Conservation (phyloP, 2,329 filamentous ascomycete genomes). For the Myotisia sp. region DNA sequence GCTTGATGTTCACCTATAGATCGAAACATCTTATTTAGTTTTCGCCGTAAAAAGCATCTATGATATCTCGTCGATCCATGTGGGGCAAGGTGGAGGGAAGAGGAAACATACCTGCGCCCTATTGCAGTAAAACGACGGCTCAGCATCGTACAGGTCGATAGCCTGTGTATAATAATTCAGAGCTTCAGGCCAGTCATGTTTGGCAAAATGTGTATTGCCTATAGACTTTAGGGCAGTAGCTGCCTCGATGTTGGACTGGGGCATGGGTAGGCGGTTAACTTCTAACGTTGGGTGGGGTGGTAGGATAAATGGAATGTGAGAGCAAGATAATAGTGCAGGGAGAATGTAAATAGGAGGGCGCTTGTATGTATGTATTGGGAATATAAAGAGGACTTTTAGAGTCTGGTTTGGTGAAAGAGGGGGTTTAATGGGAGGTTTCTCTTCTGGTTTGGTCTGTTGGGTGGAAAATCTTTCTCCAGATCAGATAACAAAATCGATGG, state of each 20-base stretch:
- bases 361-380: not conserved
- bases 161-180: slow-evolving; percentile 75
- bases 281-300: too few species aligned
- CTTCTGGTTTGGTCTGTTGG: too few species aligned
- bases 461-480: too few species aligned
- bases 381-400: not conserved
- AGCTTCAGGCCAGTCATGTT: slow-evolving; percentile 72
- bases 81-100: not conserved
- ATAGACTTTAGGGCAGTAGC: slow-evolving; percentile 79
- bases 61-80: too few species aligned
- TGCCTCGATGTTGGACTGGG: slow-evolving; percentile 41
- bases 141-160: slow-evolving; percentile 66
- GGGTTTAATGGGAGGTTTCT: too few species aligned
- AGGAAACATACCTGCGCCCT: slow-evolving; percentile 62
- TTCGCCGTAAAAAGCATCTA: too few species aligned
- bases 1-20: slow-evolving; percentile 74
- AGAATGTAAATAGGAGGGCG: slow-evolving; percentile 6
- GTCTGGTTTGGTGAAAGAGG: not conserved
- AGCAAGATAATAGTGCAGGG: slow-evolving; percentile 9
- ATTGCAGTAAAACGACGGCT: slow-evolving; percentile 88
- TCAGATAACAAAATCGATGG: too few species aligned
- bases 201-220: slow-evolving; percentile 83
- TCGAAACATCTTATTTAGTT: slow-evolving; percentile 1
- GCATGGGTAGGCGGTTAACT: slow-evolving; percentile 26
- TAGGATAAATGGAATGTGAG: too few species aligned